These are phyloP conservation scores for Discostella pseudostelligera DNA, from an alignment of 108 stramenopile species.

Conservation along the genomic window DNA sequence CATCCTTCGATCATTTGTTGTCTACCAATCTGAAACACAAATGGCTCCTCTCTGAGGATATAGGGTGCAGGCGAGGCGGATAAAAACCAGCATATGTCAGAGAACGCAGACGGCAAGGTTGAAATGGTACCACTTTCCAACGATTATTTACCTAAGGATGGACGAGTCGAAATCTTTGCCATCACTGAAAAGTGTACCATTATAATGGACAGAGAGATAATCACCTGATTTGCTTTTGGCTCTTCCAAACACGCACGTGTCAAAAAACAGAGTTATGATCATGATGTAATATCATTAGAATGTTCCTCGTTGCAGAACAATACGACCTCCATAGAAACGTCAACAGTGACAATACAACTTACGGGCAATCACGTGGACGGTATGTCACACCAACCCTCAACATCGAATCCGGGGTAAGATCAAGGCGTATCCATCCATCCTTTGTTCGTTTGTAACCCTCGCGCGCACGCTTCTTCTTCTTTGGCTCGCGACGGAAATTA, in stretches of 20 bases:
- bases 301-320: too few relatives aligned
- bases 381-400: slow-evolving; percentile 24
- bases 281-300: too few relatives aligned
- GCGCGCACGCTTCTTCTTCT: slow-evolving; percentile 24
- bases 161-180: slow-evolving; percentile 46
- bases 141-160: slow-evolving; percentile 15
- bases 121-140: background rate
- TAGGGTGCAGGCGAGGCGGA: too few relatives aligned
- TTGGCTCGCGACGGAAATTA: slow-evolving; percentile 14
- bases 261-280: background rate
- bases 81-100: too few relatives aligned
- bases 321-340: too few relatives aligned
- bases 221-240: slow-evolving; percentile 36
- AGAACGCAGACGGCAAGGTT: background rate
- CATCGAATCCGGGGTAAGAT: slow-evolving; percentile 19
- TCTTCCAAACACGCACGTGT: background rate
- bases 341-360: background rate
- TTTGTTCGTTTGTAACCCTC: slow-evolving; percentile 22
- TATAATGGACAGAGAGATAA: slow-evolving; percentile 43
- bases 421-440: slow-evolving; percentile 18
- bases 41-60: slow-evolving; percentile 26
- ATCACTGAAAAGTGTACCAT: slow-evolving; percentile 42
- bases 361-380: slow-evolving; percentile 24
- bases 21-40: slow-evolving; percentile 40
- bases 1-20: slow-evolving; percentile 48